phyloP scores from a whole-genome alignment of 1,284 basidiomycete species.

The Sporisorium exsertum region DNA sequence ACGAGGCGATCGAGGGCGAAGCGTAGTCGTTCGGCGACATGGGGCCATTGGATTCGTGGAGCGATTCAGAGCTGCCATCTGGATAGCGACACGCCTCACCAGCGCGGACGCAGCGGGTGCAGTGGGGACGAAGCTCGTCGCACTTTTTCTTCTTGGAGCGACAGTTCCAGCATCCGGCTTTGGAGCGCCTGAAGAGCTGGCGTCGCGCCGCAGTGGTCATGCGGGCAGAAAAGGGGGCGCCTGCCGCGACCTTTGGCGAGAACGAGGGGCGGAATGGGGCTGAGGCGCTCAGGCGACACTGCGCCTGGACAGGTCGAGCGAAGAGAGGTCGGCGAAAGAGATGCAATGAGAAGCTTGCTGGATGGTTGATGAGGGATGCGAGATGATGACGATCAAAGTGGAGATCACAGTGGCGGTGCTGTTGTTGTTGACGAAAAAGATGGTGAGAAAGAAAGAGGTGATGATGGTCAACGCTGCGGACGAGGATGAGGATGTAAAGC shows the following conservation, averaged over 20 bases:
- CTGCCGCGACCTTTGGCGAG: constrained; percentile 40
- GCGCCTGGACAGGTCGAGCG: constrained; percentile 11
- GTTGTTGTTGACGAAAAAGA: background rate
- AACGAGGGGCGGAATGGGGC: constrained; percentile 25
- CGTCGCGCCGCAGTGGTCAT: constrained; percentile 50
- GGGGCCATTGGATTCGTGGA: constrained; percentile 12
- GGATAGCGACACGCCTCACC: constrained; percentile 49
- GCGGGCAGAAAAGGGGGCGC: constrained; percentile 23
- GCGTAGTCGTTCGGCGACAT: constrained; percentile 19
- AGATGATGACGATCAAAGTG: background rate
- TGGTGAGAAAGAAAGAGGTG: background rate
- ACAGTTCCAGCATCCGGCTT: constrained; percentile 52
- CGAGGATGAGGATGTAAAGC: background rate
- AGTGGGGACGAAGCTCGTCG: constrained; percentile 47
- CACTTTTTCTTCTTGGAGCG: constrained; percentile 55
- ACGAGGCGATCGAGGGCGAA: constrained; percentile 30
- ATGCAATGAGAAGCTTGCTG: background rate
- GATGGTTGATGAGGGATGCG: background rate
- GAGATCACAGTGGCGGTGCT: background rate
- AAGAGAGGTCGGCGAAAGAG: background rate
- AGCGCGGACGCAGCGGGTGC: constrained; percentile 42
- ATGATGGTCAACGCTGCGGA: background rate
- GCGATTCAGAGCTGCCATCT: constrained; percentile 30
- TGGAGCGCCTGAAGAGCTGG: constrained; percentile 50
- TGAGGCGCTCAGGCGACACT: constrained; percentile 22